phyloP scores from a whole-genome alignment of 2,329 filamentous ascomycete species.

The Sphaceloma murrayae region DNA sequence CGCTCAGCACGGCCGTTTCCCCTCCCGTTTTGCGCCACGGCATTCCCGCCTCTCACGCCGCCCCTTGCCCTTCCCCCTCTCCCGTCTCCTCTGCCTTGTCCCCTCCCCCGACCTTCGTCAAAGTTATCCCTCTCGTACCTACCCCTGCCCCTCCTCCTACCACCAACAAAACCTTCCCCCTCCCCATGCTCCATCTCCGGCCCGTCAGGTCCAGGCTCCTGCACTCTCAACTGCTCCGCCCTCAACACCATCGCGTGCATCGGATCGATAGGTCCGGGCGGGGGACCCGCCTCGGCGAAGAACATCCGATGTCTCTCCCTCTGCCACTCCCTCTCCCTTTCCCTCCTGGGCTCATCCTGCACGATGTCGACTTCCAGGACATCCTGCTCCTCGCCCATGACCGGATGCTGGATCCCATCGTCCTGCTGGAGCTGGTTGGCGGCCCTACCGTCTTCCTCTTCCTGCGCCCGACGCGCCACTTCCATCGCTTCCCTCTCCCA shows the following conservation, averaged over 20 bases:
- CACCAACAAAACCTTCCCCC: constrained; percentile 2
- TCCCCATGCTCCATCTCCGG: constrained; percentile 1
- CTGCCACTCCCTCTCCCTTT: neutral
- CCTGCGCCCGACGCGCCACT: constrained; percentile 27
- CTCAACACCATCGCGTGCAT: constrained; percentile 11
- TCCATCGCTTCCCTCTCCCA: constrained; percentile 36
- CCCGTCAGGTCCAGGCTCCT: neutral
- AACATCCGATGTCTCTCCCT: constrained; percentile 8
- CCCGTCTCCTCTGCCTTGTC: neutral
- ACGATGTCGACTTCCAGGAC: too few relatives aligned
- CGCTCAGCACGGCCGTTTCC: neutral
- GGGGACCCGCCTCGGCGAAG: neutral
- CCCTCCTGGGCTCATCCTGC: too few relatives aligned
- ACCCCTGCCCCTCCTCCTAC: neutral
- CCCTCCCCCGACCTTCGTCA: neutral
- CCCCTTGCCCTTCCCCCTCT: constrained; percentile 5
- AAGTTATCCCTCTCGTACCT: neutral
- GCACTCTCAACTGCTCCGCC: neutral
- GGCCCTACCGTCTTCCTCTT: constrained; percentile 21
- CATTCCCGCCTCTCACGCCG: neutral
- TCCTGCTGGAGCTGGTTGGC: too few relatives aligned
- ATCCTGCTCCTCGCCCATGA: too few relatives aligned
- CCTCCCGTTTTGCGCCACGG: neutral
- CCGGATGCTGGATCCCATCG: too few relatives aligned
- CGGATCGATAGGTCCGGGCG: constrained; percentile 12